Evolutionary conservation across 2,329 filamentous ascomycete species (phyloP).

Genomic region (Aureobasidium sp.): DNA sequence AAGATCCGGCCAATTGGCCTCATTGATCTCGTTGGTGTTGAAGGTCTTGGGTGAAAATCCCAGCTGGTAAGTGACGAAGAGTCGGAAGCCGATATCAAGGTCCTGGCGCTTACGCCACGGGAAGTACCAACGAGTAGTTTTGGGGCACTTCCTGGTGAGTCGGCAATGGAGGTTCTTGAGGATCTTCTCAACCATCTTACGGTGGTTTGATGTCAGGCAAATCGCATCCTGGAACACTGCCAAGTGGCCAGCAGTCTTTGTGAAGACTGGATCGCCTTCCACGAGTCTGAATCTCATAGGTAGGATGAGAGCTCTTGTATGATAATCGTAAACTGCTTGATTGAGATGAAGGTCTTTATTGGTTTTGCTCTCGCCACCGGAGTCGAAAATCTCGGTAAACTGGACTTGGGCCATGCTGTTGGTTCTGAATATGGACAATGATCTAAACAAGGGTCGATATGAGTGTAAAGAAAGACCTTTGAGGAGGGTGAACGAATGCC

Average conservation of each 20-base stretch:
- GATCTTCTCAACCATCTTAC: neutral
- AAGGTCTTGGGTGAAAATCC: neutral
- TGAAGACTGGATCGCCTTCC: neutral
- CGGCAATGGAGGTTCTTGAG: neutral
- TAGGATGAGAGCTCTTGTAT: neutral
- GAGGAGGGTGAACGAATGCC: neutral
- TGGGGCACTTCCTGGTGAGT: neutral
- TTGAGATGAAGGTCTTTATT: neutral
- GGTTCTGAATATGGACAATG: neutral
- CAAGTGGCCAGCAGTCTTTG: neutral
- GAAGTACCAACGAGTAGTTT: neutral
- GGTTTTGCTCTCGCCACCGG: neutral
- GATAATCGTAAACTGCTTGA: neutral
- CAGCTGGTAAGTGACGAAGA: constrained; percentile 3
- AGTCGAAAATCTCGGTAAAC: neutral
- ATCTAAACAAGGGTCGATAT: neutral
- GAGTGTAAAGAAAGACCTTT: neutral
- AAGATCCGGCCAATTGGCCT: neutral
- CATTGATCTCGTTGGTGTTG: neutral
- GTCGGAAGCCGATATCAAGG: neutral
- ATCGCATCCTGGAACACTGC: constrained; percentile 3
- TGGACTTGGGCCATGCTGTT: neutral
- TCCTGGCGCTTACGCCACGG: neutral
- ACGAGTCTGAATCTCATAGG: neutral
- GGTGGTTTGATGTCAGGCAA: neutral